Conservation (phyloP, 768 basidiomycete genomes). For the Exsudoporus frostii region DNA sequence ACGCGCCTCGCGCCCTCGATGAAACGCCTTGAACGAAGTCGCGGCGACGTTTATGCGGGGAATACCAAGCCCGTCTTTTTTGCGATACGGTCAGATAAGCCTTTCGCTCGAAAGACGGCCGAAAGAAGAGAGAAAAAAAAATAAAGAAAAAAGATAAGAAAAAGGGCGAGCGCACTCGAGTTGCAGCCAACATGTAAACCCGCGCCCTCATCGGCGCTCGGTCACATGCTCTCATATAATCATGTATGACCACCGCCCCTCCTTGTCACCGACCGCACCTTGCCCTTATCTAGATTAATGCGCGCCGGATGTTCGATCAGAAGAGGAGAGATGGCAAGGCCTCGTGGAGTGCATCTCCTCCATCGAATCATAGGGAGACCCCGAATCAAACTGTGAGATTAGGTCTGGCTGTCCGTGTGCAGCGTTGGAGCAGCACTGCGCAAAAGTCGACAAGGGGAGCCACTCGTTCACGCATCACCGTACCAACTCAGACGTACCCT, state of each 20-base stretch:
- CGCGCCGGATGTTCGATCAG: neutral
- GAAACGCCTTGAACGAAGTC: conserved; percentile 1
- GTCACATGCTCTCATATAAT: neutral
- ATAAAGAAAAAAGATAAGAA: neutral
- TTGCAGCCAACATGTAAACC: neutral
- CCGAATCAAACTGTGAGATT: neutral
- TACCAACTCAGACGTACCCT: neutral
- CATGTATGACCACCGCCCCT: neutral
- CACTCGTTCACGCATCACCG: neutral
- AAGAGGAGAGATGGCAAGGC: neutral
- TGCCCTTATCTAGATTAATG: neutral
- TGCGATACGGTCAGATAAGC: neutral
- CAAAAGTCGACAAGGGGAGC: neutral
- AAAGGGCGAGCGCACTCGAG: neutral
- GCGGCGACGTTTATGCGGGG: neutral
- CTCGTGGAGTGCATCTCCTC: neutral
- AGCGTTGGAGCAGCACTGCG: neutral
- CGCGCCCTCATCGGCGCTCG: neutral
- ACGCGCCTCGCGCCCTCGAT: neutral
- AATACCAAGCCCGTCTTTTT: neutral
- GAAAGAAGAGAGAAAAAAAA: neutral
- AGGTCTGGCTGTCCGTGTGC: neutral
- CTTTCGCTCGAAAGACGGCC: neutral
- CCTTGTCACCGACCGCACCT: conserved; percentile 4
- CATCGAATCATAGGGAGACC: neutral